These are phyloP conservation scores for Leccinum pallidistipes DNA, from an alignment of 1,284 basidiomycete species.

Conservation along the genomic window DNA sequence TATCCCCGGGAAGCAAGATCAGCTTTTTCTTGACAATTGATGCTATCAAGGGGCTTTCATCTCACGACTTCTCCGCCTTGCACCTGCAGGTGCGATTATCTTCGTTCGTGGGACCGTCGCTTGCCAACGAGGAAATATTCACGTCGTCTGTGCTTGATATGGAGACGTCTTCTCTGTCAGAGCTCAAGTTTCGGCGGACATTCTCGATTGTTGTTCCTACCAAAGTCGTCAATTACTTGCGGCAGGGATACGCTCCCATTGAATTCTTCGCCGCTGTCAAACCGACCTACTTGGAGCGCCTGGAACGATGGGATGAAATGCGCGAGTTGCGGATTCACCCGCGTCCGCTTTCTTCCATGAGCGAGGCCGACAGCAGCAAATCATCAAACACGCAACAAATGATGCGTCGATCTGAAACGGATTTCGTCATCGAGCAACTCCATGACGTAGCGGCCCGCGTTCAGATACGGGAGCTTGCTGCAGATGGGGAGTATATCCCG, in stretches of 20 bases:
- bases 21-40: slow-evolving; percentile 84
- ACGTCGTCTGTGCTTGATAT: slow-evolving; percentile 76
- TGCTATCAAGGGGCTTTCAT: slow-evolving; percentile 82
- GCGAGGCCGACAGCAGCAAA: slow-evolving; percentile 32
- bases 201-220: slow-evolving; percentile 77
- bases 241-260: slow-evolving; percentile 76
- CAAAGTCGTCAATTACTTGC: slow-evolving; percentile 73
- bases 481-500: slow-evolving; percentile 82
- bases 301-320: slow-evolving; percentile 92
- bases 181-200: slow-evolving; percentile 77
- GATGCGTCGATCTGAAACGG: slow-evolving; percentile 91
- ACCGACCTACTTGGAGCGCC: slow-evolving; percentile 79
- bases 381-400: slow-evolving; percentile 55
- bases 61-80: slow-evolving; percentile 80
- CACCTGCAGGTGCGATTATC: slow-evolving; percentile 85
- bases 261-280: slow-evolving; percentile 86
- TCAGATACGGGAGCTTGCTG: slow-evolving; percentile 85
- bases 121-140: slow-evolving; percentile 79
- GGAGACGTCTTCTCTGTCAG: slow-evolving; percentile 67
- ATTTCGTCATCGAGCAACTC: slow-evolving; percentile 85
- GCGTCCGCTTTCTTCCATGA: slow-evolving; percentile 34
- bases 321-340: slow-evolving; percentile 60
- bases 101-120: slow-evolving; percentile 72
- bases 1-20: slow-evolving; percentile 74
- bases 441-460: slow-evolving; percentile 90